A percentile compares a stretch with the other conserved stretches of the same genome.
These are phyloP conservation scores for Xylaria venustula DNA, from an alignment of 495 filamentous ascomycete species.

Conservation along the genomic window DNA sequence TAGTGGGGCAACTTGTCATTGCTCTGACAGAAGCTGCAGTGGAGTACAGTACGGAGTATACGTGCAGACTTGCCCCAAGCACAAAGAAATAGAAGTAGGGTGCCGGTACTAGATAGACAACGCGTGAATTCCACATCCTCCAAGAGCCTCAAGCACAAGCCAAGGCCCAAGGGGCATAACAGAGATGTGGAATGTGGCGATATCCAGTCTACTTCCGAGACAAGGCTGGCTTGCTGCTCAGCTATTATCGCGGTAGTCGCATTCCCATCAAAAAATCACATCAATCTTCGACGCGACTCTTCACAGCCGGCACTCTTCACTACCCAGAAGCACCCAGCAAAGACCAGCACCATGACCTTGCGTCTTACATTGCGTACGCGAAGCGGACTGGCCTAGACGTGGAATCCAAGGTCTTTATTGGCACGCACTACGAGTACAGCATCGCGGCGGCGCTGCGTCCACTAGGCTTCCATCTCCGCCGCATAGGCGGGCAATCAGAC, in stretches of 20 bases:
- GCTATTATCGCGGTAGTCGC: neutral
- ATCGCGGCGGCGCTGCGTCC: constrained; percentile 59
- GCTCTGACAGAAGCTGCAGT: too few species aligned
- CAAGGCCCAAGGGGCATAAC: neutral
- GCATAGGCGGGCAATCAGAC: constrained; percentile 74
- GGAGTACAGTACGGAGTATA: too few species aligned
- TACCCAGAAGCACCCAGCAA: constrained; percentile 44
- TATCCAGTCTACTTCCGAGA: neutral
- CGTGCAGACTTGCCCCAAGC: too few species aligned
- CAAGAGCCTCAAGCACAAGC: neutral
- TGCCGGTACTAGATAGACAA: too few species aligned
- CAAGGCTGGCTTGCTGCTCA: neutral
- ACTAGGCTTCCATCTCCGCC: constrained; percentile 65
- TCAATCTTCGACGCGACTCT: constrained; percentile 11
- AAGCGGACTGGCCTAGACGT: constrained; percentile 50
- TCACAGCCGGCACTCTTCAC: constrained; percentile 29
- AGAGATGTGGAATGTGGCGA: constrained; percentile 13
- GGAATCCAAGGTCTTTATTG: constrained; percentile 55
- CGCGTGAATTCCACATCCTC: too few species aligned
- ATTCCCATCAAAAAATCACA: neutral
- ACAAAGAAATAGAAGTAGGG: too few species aligned
- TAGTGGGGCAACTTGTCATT: too few species aligned
- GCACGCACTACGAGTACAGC: constrained; percentile 73
- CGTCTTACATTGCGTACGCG: constrained; percentile 72
- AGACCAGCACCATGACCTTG: constrained; percentile 62